A percentile compares a stretch with the other conserved stretches of the same genome.
Evolutionary conservation across 2,329 filamentous ascomycete species (phyloP).

Genomic region (Orbilia oligospora): DNA sequence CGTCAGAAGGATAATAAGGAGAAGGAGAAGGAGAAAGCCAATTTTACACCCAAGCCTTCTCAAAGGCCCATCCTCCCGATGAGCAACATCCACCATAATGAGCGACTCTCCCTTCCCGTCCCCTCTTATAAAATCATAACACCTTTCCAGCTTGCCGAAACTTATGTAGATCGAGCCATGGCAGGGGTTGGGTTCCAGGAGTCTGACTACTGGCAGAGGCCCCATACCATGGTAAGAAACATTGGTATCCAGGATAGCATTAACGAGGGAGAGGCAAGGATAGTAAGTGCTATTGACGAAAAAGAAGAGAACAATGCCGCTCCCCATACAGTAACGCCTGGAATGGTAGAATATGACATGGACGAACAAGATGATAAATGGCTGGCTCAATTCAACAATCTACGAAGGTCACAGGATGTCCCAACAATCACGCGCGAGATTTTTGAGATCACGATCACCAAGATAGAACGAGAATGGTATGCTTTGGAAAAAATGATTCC

Average conservation of each 20-base stretch:
- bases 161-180: slow-evolving; percentile 96
- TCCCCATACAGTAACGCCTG: slow-evolving; percentile 69
- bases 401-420: slow-evolving; percentile 80
- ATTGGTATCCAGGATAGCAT: slow-evolving; percentile 75
- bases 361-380: slow-evolving; percentile 98
- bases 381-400: slow-evolving; percentile 85
- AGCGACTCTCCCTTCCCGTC: slow-evolving; percentile 82
- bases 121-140: slow-evolving; percentile 83
- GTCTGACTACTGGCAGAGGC: slow-evolving; percentile 87
- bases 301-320: slow-evolving; percentile 40
- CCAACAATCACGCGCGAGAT: slow-evolving; percentile 91
- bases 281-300: slow-evolving; percentile 45
- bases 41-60: slow-evolving; percentile 39
- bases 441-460: slow-evolving; percentile 98
- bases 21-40: slow-evolving; percentile 42
- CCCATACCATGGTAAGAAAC: slow-evolving; percentile 75
- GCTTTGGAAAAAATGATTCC: slow-evolving; percentile 95
- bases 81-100: slow-evolving; percentile 83
- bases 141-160: slow-evolving; percentile 83
- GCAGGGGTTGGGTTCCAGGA: slow-evolving; percentile 96
- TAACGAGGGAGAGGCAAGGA: slow-evolving; percentile 73
- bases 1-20: slow-evolving; percentile 59
- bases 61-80: slow-evolving; percentile 74
- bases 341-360: slow-evolving; percentile 98
- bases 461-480: slow-evolving; percentile 99